phyloP scores from a whole-genome alignment of 1,284 basidiomycete genomes.

The Cryptococcus wingfieldii region DNA sequence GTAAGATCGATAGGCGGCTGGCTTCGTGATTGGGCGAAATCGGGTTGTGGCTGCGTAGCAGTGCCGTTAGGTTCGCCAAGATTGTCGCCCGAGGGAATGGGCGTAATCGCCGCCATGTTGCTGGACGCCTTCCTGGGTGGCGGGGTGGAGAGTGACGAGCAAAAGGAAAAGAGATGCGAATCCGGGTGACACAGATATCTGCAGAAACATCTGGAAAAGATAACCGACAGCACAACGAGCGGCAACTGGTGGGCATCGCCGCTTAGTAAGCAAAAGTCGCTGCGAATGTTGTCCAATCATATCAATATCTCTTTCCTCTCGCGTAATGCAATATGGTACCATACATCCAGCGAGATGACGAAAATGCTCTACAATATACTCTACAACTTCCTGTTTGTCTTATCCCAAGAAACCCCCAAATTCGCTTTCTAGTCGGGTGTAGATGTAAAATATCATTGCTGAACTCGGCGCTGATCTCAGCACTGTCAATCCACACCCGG shows the following conservation, averaged over 20 bases:
- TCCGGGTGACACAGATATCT: not conserved
- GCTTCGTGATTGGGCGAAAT: not conserved
- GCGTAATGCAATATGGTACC: not conserved
- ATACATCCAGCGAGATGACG: not conserved
- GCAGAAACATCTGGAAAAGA: not conserved
- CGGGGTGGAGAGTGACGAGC: not conserved
- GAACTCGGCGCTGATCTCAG: constrained; percentile 81
- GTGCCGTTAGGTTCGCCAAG: not conserved
- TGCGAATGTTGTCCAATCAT: not conserved
- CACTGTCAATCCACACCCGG: constrained; percentile 92
- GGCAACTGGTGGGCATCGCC: constrained; percentile 1
- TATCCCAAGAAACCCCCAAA: constrained; percentile 34
- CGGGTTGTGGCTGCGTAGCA: not conserved
- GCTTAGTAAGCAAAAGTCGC: constrained; percentile 6
- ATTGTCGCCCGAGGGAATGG: no score
- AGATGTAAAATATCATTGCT: constrained; percentile 86
- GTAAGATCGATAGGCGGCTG: constrained; percentile 25
- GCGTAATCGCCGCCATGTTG: not conserved
- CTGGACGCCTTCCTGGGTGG: not conserved
- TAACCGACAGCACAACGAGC: not conserved
- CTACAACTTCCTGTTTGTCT: not conserved
- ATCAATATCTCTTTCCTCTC: not conserved
- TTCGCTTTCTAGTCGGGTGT: constrained; percentile 61
- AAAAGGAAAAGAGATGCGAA: not conserved
- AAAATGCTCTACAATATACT: constrained; percentile 1